phyloP scores from a whole-genome alignment of 306 rosid genomes.

The Casuarina equisetifolia region DNA sequence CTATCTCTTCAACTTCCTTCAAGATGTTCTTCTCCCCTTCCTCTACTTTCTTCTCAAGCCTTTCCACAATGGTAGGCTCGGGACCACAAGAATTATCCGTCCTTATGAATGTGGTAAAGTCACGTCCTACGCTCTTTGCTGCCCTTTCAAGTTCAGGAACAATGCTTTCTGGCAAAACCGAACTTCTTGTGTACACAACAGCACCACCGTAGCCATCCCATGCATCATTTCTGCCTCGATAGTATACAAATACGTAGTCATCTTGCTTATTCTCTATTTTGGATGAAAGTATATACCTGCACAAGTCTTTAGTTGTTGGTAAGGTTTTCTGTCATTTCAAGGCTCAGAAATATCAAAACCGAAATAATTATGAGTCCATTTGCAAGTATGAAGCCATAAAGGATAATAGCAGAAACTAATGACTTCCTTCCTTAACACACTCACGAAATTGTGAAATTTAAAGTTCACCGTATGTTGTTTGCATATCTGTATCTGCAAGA shows the following conservation, averaged over 20 bases:
- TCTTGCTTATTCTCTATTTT: constrained; percentile 71
- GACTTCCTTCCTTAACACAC: background rate
- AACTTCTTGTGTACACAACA: constrained; percentile 78
- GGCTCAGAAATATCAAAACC: constrained; percentile 17
- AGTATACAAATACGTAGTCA: constrained; percentile 83
- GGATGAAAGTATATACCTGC: constrained; percentile 79
- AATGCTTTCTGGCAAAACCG: constrained; percentile 73
- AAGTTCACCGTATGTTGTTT: background rate
- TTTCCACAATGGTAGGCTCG: constrained; percentile 86
- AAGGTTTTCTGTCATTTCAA: background rate
- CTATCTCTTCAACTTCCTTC: constrained; percentile 76
- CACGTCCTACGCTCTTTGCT: constrained; percentile 76
- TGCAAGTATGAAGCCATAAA: constrained; percentile 2
- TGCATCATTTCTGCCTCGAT: constrained; percentile 92
- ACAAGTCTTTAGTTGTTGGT: constrained; percentile 17
- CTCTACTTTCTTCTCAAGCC: constrained; percentile 81
- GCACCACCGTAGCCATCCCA: constrained; percentile 99
- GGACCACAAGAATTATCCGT: constrained; percentile 93
- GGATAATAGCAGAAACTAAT: background rate
- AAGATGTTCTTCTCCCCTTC: constrained; percentile 75
- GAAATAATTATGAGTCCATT: background rate
- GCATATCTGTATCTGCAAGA: background rate
- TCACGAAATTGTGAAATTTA: background rate
- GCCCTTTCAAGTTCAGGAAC: constrained; percentile 75
- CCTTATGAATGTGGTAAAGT: constrained; percentile 64